A percentile compares a stretch with the other conserved stretches of the same genome.
Conservation (phyloP, 306 rosid species). For the Vigna mungo region DNA sequence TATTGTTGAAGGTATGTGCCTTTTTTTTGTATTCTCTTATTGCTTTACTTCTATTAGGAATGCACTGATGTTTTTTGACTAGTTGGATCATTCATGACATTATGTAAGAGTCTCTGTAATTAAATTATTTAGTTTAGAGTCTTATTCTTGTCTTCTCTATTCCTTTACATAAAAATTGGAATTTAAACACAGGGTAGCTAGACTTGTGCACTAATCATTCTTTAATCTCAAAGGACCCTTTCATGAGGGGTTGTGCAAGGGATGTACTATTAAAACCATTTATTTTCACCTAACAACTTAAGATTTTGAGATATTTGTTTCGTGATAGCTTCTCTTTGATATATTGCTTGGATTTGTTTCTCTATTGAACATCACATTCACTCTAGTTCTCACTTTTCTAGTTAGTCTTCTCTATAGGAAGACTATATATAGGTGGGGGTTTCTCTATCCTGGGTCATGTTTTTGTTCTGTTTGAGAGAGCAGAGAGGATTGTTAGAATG, state of each 20-base stretch:
- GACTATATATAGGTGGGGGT: no score
- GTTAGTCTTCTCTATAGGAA: no score
- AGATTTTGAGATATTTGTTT: slow-evolving; percentile 16
- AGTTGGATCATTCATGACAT: slow-evolving; percentile 2
- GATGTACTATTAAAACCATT: slow-evolving; percentile 11
- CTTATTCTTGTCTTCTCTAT: neutral
- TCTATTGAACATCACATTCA: slow-evolving; percentile 56
- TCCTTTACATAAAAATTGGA: neutral
- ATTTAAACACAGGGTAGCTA: neutral
- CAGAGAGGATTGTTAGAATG: no score
- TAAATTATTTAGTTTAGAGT: slow-evolving; percentile 15
- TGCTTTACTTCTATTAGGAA: slow-evolving; percentile 18
- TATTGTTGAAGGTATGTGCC: slow-evolving; percentile 68
- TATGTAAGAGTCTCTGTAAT: neutral
- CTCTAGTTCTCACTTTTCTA: slow-evolving; percentile 53
- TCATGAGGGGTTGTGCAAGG: neutral
- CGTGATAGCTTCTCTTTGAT: slow-evolving; percentile 16
- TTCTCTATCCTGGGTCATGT: no score
- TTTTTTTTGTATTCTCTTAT: slow-evolving; percentile 14
- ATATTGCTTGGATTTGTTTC: slow-evolving; percentile 55
- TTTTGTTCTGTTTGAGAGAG: no score
- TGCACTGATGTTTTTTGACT: slow-evolving; percentile 7
- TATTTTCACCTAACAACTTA: neutral
- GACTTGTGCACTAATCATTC: neutral
- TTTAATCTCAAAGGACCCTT: slow-evolving; percentile 1